Evolutionary conservation across 2,329 filamentous ascomycete species (phyloP).

Genomic region (Colletotrichum euphorbiae): DNA sequence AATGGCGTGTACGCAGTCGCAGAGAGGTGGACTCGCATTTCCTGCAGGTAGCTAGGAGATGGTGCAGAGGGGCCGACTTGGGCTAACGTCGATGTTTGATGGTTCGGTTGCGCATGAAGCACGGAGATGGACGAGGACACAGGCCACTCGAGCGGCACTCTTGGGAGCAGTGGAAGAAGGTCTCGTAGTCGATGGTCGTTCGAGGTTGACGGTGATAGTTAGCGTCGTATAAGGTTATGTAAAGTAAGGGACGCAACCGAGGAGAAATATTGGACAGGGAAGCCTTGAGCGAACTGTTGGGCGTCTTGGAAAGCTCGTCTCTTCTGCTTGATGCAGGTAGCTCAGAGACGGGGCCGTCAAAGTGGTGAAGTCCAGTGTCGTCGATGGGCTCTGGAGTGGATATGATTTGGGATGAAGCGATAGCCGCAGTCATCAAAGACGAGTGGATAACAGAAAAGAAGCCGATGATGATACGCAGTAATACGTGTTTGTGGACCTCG

Average conservation of each 20-base stretch:
- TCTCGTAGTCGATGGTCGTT: background rate
- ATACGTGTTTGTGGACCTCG: constrained; percentile 12
- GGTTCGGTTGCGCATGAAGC: constrained; percentile 12
- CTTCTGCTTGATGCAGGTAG: background rate
- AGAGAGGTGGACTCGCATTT: too few relatives aligned
- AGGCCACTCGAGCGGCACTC: constrained; percentile 17
- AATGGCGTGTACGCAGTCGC: constrained; percentile 4
- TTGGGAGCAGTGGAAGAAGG: constrained; percentile 20
- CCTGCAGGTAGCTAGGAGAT: background rate
- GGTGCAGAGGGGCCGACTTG: too few relatives aligned
- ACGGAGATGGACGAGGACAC: constrained; percentile 27
- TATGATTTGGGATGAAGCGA: background rate
- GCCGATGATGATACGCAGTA: background rate
- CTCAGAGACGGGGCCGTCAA: background rate
- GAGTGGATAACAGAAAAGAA: background rate
- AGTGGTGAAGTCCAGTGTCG: background rate
- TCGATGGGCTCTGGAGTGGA: background rate
- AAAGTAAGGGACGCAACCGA: constrained; percentile 17
- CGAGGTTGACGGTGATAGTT: constrained; percentile 10
- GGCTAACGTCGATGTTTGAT: too few relatives aligned
- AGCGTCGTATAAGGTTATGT: constrained; percentile 15
- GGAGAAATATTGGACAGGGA: constrained; percentile 11
- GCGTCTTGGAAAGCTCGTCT: background rate
- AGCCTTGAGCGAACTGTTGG: background rate
- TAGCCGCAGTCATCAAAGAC: background rate